A percentile compares a stretch with the other conserved stretches of the same genome.
phyloP scores from a whole-genome alignment of 1,284 basidiomycete genomes.

The Blastosporella zonata region DNA sequence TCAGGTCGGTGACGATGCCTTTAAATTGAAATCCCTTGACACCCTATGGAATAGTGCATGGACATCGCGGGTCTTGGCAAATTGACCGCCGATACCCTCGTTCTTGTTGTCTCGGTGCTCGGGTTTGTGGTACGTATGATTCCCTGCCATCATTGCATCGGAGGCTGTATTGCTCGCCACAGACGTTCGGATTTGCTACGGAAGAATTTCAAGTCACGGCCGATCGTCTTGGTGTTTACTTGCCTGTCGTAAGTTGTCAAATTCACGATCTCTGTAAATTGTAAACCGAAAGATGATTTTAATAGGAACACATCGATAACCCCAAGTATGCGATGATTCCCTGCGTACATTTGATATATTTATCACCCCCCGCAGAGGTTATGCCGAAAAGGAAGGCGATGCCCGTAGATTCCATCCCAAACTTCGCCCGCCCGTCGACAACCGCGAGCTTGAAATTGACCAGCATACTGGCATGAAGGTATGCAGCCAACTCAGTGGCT shows the following conservation, averaged over 20 bases:
- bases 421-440: constrained; percentile 72
- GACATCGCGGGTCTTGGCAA: constrained; percentile 72
- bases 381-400: constrained; percentile 73
- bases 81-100: constrained; percentile 62
- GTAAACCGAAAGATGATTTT: not conserved
- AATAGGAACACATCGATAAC: constrained; percentile 75
- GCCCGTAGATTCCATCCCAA: constrained; percentile 64
- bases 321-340: constrained; percentile 44
- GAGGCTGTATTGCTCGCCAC: not conserved
- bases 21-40: constrained; percentile 16
- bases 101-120: constrained; percentile 71
- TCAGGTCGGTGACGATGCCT: constrained; percentile 34
- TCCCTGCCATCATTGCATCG: not conserved
- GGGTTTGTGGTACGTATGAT: constrained; percentile 58
- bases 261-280: constrained; percentile 16
- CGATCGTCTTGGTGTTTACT: constrained; percentile 81
- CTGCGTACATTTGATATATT: not conserved
- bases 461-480: constrained; percentile 84
- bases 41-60: constrained; percentile 50
- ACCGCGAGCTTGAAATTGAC: constrained; percentile 78
- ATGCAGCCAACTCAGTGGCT: not conserved
- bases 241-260: constrained; percentile 53
- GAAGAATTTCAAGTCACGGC: constrained; percentile 80
- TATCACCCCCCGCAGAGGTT: constrained; percentile 44
- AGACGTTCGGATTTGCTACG: constrained; percentile 71